Evolutionary conservation across 495 filamentous ascomycete genomes (phyloP), one percentile per base, ranked within the genome.

Genomic region (Aspergillus taichungensis): DNA sequence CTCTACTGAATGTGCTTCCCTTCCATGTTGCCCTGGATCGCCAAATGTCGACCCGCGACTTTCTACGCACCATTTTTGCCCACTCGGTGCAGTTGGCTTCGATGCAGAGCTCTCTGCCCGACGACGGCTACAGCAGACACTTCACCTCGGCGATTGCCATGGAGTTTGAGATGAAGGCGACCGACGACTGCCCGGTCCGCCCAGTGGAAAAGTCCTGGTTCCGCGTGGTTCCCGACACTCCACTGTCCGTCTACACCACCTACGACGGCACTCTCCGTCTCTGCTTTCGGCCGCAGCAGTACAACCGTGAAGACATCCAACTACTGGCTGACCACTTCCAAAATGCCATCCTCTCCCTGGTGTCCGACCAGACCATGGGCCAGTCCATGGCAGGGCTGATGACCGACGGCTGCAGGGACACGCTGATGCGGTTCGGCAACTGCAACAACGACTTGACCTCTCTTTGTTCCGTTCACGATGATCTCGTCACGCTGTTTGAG

Each of bases 401-500:
- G 33, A 34, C 33, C 33, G 33, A 34, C 33, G 33, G 33, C 12
- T 34, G 33, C 5, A 34, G 33, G 33, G 33, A 34, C 9, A 34
- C 33, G 12, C 33, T 34, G 33, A 34, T 34, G 33, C 33, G 5
- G 33, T 34, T 34, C 33, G 33, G 33, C 33, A 34, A 34, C 33
- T 34, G 33, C 33, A 34, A 34, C 33, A 34, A 34, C 33, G 33
- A 34, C 33, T 34, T 34, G 33, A 34, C 33, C 33, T 34, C 33
- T 2, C 33, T 34, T 28, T 5, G 39, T 12, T 42, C 40, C 32
- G 29, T 53, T 9, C 18, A 37, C 8, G 47, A 60, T 5, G 51
- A 60, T 33, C 53, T 62, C 5, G 53, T 57, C 11, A 47, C 40
- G 2, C 47, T 62, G 3, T 54, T 62, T 28, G 46, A 51, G 30